Evolutionary conservation across 331 rosid genomes (phyloP).

Genomic region (Malus hybrid): DNA sequence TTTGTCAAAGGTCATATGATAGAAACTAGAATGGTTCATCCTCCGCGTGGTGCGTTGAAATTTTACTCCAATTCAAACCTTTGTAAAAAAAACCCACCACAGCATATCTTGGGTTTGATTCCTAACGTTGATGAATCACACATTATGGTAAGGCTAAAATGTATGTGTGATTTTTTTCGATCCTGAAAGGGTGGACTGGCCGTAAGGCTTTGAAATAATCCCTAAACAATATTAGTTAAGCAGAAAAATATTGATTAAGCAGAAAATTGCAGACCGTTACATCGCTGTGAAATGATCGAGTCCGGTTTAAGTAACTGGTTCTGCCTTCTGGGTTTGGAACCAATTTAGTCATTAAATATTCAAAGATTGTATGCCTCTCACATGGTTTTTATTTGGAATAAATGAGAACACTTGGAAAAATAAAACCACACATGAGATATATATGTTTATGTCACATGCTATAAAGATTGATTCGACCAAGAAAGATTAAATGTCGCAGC

Average conservation of each 20-base stretch:
- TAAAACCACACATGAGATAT: background rate
- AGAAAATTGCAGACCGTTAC: background rate
- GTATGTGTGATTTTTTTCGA: accelerated
- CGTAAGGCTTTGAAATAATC: too few relatives aligned
- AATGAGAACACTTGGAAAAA: too few relatives aligned
- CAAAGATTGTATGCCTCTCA: background rate
- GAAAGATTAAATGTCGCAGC: too few relatives aligned
- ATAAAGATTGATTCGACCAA: background rate
- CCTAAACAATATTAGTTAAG: background rate
- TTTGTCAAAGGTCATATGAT: constrained; percentile 8
- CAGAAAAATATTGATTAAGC: background rate
- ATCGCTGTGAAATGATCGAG: background rate
- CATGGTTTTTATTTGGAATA: too few relatives aligned
- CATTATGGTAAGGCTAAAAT: too few relatives aligned
- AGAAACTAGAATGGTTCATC: background rate
- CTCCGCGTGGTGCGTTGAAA: background rate
- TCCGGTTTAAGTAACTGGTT: background rate
- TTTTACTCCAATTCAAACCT: background rate
- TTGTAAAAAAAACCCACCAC: background rate
- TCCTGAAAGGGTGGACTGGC: accelerated
- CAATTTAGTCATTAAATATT: background rate
- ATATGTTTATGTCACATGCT: background rate
- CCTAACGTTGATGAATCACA: accelerated
- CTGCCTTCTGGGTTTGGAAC: background rate
- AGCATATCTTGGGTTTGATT: accelerated